phyloP scores from a whole-genome alignment of 345 rosid genomes.

The Lepidium aucheri region DNA sequence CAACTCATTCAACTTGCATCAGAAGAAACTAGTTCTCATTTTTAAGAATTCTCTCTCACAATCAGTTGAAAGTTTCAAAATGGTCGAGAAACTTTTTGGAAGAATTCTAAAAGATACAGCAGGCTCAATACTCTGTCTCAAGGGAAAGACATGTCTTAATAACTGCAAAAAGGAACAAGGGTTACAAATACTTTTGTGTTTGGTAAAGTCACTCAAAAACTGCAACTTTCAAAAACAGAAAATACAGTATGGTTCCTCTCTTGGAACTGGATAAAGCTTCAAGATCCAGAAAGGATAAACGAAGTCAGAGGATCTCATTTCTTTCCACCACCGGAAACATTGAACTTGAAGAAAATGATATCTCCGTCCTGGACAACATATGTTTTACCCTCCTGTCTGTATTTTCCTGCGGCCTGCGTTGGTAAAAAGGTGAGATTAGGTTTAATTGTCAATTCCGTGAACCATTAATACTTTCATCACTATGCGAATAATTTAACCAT shows the following conservation, averaged over 20 bases:
- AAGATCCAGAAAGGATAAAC: slow-evolving; percentile 11
- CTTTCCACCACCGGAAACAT: slow-evolving; percentile 96
- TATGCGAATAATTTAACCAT: not conserved
- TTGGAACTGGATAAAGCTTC: slow-evolving; percentile 10
- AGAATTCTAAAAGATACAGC: not conserved
- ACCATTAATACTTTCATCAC: not conserved
- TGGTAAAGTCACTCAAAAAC: not conserved
- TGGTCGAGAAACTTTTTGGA: slow-evolving; percentile 1
- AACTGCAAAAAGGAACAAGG: not conserved
- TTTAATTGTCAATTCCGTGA: not conserved
- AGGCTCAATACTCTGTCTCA: slow-evolving; percentile 5
- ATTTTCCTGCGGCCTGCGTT: slow-evolving; percentile 84
- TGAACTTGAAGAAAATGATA: slow-evolving; percentile 91
- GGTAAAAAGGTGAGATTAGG: not conserved
- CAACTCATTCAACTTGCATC: not conserved
- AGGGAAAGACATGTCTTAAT: slow-evolving; percentile 19
- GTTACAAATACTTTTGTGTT: slow-evolving; percentile 13
- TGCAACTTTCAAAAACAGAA: slow-evolving; percentile 8
- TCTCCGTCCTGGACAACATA: slow-evolving; percentile 95
- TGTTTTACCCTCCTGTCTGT: slow-evolving; percentile 90
- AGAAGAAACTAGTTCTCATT: not conserved
- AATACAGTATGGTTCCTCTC: slow-evolving; percentile 16
- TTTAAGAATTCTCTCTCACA: not conserved
- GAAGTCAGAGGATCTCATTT: slow-evolving; percentile 41
- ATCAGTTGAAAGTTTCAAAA: not conserved